phyloP scores from a whole-genome alignment of 2,329 filamentous ascomycete species.

The Epichloe sibirici region DNA sequence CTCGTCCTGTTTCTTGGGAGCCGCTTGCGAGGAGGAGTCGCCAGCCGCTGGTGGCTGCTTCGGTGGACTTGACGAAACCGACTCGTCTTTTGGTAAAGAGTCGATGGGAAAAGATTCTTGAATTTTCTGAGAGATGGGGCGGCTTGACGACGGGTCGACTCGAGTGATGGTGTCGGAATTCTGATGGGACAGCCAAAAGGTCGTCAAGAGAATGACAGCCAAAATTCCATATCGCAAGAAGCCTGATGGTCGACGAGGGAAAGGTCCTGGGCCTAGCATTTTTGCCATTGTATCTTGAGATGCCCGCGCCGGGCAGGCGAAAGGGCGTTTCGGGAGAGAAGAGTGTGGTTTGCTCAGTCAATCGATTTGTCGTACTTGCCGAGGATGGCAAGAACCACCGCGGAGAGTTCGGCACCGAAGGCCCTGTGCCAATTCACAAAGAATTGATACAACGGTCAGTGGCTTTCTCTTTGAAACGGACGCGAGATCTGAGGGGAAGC shows the following conservation, averaged over 20 bases:
- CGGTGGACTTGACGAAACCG: background rate
- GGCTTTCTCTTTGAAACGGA: too few relatives aligned
- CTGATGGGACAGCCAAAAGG: slow-evolving; percentile 17
- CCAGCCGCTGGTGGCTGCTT: background rate
- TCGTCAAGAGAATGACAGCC: slow-evolving; percentile 22
- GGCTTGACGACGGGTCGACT: background rate
- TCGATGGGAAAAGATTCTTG: background rate
- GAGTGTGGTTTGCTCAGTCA: background rate
- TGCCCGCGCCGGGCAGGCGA: background rate
- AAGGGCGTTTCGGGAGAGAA: background rate
- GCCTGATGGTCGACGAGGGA: slow-evolving; percentile 21
- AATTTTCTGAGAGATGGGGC: background rate
- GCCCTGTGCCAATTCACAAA: too few relatives aligned
- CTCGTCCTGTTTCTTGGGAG: background rate
- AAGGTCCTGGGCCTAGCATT: slow-evolving; percentile 5
- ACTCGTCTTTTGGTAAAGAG: background rate
- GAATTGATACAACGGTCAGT: too few relatives aligned
- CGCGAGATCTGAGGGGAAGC: too few relatives aligned
- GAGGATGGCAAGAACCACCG: background rate
- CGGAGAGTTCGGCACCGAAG: too few relatives aligned
- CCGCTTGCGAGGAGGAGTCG: background rate
- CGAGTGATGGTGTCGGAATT: slow-evolving; percentile 7
- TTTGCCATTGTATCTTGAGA: slow-evolving; percentile 5
- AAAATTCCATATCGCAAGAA: slow-evolving; percentile 29
- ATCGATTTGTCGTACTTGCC: background rate